Percentiles rank a stretch among this genome's conserved stretches.
phyloP scores from a whole-genome alignment of 495 filamentous ascomycete species.

The Daldinia loculata region DNA sequence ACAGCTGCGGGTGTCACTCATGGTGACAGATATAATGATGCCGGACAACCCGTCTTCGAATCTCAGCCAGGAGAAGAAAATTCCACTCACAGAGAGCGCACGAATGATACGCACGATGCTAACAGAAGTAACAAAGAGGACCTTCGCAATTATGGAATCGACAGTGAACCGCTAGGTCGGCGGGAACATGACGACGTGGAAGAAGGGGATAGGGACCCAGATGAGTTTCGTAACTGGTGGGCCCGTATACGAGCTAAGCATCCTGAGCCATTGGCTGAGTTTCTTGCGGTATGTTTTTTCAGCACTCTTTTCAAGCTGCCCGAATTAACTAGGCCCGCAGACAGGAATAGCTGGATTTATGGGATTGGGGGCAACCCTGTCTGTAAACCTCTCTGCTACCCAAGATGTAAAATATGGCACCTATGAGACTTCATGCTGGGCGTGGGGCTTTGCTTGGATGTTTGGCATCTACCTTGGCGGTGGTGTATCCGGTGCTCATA shows the following conservation, averaged over 20 bases:
- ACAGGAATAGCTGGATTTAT: slow-evolving; percentile 48
- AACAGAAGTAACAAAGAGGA: slow-evolving; percentile 11
- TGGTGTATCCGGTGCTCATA: slow-evolving; percentile 64
- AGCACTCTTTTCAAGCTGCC: background rate
- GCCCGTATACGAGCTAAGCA: slow-evolving; percentile 61
- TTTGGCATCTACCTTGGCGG: slow-evolving; percentile 65
- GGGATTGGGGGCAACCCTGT: slow-evolving; percentile 59
- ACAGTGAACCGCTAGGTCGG: slow-evolving; percentile 39
- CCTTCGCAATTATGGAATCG: slow-evolving; percentile 23
- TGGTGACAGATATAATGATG: slow-evolving; percentile 25
- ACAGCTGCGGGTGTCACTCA: slow-evolving; percentile 31
- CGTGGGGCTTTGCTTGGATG: slow-evolving; percentile 67
- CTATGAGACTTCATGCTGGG: slow-evolving; percentile 51
- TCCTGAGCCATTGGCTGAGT: slow-evolving; percentile 60
- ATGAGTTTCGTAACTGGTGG: slow-evolving; percentile 64
- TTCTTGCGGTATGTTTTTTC: slow-evolving; percentile 55
- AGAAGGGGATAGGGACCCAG: slow-evolving; percentile 53
- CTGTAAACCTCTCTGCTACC: slow-evolving; percentile 54
- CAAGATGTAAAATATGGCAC: slow-evolving; percentile 52
- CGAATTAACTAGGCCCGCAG: slow-evolving; percentile 21
- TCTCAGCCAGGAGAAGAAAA: slow-evolving; percentile 33
- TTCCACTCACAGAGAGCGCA: slow-evolving; percentile 22
- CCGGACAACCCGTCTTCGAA: slow-evolving; percentile 41
- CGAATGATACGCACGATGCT: slow-evolving; percentile 26
- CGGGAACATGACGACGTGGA: slow-evolving; percentile 27